Conservation (phyloP, 176 grass and related monocot genomes). For the Carex parvula region DNA sequence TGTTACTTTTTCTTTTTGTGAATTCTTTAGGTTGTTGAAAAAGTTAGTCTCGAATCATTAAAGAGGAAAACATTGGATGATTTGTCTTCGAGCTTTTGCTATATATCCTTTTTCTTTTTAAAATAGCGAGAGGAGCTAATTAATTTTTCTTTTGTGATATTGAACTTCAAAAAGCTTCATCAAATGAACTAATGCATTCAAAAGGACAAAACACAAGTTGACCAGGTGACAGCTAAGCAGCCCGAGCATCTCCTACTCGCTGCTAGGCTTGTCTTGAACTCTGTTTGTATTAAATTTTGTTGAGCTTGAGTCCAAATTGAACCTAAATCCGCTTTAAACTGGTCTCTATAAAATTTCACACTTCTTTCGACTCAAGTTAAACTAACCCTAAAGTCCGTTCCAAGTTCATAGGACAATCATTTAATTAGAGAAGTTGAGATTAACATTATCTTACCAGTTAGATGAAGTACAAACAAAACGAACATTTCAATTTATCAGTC, state of each 20-base stretch:
- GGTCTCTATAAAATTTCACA: neutral
- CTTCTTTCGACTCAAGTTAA: too few species aligned
- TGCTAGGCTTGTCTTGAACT: neutral
- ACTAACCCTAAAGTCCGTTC: neutral
- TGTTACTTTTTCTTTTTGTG: neutral
- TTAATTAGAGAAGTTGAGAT: neutral
- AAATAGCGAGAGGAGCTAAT: neutral
- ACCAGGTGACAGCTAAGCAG: neutral
- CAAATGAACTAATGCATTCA: neutral
- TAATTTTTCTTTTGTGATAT: neutral
- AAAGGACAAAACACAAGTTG: neutral
- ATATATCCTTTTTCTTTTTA: neutral
- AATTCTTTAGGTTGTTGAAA: neutral
- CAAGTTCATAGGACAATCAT: neutral
- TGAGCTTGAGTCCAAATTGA: neutral
- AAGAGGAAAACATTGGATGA: neutral
- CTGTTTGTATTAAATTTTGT: neutral
- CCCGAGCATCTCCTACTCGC: neutral
- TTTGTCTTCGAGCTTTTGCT: neutral
- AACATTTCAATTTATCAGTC: neutral
- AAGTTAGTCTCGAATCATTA: neutral
- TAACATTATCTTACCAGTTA: neutral
- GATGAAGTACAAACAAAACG: neutral
- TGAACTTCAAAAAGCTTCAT: neutral
- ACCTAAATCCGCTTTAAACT: neutral